A percentile compares a stretch with the other conserved stretches of the same genome.
Conservation (phyloP, 2,329 filamentous ascomycete genomes). For the Pseudogymnoascus sp. region DNA sequence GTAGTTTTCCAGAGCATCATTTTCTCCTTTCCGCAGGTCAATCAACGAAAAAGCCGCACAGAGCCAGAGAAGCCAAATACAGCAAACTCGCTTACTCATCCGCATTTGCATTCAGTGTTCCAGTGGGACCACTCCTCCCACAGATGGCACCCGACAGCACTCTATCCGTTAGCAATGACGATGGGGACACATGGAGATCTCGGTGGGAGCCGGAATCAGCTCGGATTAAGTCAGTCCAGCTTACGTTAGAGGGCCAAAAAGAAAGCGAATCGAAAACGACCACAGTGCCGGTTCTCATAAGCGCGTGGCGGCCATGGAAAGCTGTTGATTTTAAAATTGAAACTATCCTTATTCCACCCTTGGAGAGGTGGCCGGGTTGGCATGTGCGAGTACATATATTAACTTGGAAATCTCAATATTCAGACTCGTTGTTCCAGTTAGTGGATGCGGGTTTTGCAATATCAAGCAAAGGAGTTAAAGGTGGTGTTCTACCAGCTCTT, state of each 20-base stretch:
- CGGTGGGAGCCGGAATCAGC: slow-evolving; percentile 20
- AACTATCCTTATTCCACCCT: slow-evolving; percentile 32
- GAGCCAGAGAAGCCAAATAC: slow-evolving; percentile 39
- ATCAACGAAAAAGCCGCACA: slow-evolving; percentile 33
- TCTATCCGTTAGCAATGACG: slow-evolving; percentile 18
- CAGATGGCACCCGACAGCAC: slow-evolving; percentile 27
- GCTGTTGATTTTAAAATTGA: slow-evolving; percentile 25
- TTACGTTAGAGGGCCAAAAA: not conserved
- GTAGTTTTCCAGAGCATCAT: slow-evolving; percentile 34
- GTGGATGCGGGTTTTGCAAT: slow-evolving; percentile 26
- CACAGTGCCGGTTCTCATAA: slow-evolving; percentile 8
- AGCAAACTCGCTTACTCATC: slow-evolving; percentile 44
- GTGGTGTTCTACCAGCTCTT: slow-evolving; percentile 9
- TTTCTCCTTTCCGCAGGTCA: slow-evolving; percentile 37
- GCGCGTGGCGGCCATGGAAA: slow-evolving; percentile 19
- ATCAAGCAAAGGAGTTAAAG: slow-evolving; percentile 10
- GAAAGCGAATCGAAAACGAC: not conserved
- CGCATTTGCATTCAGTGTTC: slow-evolving; percentile 39
- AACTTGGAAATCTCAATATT: slow-evolving; percentile 10
- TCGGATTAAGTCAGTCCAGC: not conserved
- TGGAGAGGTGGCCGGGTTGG: slow-evolving; percentile 31
- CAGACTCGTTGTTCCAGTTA: not conserved
- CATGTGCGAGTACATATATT: slow-evolving; percentile 33
- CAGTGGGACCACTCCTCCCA: slow-evolving; percentile 29
- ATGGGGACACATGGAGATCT: slow-evolving; percentile 22